Percentiles rank a stretch among this genome's conserved stretches.
Conservation (phyloP, 2,329 filamentous ascomycete species). For the Rhinocladiella mackenziei region DNA sequence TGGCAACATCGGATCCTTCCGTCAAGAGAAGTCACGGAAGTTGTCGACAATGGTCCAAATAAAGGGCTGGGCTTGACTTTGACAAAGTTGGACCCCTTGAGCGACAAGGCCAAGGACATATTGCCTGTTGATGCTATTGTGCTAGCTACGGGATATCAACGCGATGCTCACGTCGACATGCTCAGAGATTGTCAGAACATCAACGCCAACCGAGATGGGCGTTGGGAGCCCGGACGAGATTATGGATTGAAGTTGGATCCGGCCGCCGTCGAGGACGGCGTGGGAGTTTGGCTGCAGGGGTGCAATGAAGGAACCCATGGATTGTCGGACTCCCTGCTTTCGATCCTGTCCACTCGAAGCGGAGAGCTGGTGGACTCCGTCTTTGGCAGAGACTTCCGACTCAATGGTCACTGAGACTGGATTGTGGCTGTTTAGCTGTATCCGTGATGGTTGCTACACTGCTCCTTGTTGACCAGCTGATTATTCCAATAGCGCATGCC, state of each 20-base stretch:
- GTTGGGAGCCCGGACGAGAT: conserved; percentile 68
- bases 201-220: conserved; percentile 43
- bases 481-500: too few relatives aligned
- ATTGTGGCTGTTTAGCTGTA: not conserved
- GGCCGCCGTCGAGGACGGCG: conserved; percentile 63
- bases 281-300: conserved; percentile 87
- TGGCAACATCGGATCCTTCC: conserved; percentile 82
- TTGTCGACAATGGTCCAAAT: conserved; percentile 53
- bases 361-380: conserved; percentile 75
- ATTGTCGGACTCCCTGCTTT: conserved; percentile 76
- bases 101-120: conserved; percentile 49
- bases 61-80: conserved; percentile 57
- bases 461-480: too few relatives aligned
- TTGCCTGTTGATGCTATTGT: conserved; percentile 77
- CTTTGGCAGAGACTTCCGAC: conserved; percentile 47
- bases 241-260: conserved; percentile 71
- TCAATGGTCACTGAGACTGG: conserved; percentile 11
- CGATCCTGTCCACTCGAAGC: conserved; percentile 69
- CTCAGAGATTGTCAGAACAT: conserved; percentile 45
- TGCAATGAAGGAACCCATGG: conserved; percentile 92
- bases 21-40: conserved; percentile 61
- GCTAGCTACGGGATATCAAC: conserved; percentile 79
- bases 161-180: conserved; percentile 74
- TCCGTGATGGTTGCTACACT: not conserved
- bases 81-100: conserved; percentile 44